phyloP scores from a whole-genome alignment of 257 asterid genomes.

The Mitragyna speciosa region DNA sequence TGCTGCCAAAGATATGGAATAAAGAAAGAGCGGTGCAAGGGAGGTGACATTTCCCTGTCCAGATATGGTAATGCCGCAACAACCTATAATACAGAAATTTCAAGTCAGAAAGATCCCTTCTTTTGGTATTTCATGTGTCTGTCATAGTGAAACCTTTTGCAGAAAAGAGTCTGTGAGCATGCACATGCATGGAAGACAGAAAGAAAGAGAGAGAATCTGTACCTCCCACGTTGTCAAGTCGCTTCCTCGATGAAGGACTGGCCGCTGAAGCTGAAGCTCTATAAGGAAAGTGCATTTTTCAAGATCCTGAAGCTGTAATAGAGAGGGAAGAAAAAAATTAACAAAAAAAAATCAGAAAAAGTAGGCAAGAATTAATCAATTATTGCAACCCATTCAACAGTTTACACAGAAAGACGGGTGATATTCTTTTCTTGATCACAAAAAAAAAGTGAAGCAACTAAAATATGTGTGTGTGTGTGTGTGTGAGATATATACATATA shows the following conservation, averaged over 20 bases:
- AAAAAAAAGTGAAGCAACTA: neutral
- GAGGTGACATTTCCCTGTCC: slow-evolving; percentile 91
- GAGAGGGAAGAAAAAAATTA: slow-evolving; percentile 19
- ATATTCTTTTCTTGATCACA: neutral
- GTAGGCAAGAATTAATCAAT: neutral
- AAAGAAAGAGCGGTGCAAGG: slow-evolving; percentile 81
- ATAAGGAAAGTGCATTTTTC: slow-evolving; percentile 80
- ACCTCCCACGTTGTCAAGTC: slow-evolving; percentile 97
- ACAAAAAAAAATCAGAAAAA: neutral
- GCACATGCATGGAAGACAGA: neutral
- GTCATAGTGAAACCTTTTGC: neutral
- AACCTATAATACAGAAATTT: slow-evolving; percentile 39
- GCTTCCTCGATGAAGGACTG: slow-evolving; percentile 75
- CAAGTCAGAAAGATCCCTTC: slow-evolving; percentile 14
- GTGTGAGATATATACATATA: neutral
- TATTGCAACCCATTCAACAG: slow-evolving; percentile 1
- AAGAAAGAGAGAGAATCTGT: slow-evolving; percentile 23
- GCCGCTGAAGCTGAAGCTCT: slow-evolving; percentile 84
- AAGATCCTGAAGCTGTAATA: slow-evolving; percentile 62
- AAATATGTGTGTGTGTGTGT: neutral
- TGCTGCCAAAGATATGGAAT: slow-evolving; percentile 84
- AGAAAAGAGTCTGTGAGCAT: neutral
- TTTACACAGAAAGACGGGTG: neutral
- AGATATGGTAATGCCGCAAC: slow-evolving; percentile 90
- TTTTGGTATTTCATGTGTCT: neutral